Evolutionary conservation across 2,329 filamentous ascomycete species (phyloP), one percentile per base, ranked within the genome.

Genomic region (Nigrospora osmanthi): DNA sequence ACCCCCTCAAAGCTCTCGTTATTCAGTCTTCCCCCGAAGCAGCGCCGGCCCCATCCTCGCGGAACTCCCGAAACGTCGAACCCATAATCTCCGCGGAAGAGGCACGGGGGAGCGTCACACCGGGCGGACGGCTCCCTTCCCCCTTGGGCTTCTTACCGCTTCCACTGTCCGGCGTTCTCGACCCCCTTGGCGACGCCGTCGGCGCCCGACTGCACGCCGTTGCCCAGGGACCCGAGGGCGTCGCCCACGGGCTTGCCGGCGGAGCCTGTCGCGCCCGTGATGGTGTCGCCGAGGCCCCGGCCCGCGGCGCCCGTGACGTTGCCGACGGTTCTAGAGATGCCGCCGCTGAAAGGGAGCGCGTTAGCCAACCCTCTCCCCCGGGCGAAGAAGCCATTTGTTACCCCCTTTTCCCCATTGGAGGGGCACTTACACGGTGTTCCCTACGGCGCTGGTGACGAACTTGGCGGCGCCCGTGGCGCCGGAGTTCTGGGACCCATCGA

Each of bases 241-340:
- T 75, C 68, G 6, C 71, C 72, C n/a, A 75, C 59, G 11, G 70
- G 67, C 51, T 68, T 68, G 6, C 70, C 71, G 13, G 64, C 57
- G 17, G 62, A 69, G 0, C 71, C 71, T 2, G 70, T 68, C 3
- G 67, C 63, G 48, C 65, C 63, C 2, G 59, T 70, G 50, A 74
- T 65, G 15, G 70, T 73, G 53, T 73, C 60, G 30, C 69, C 67
- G 7, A 74, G 35, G 4, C 70, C 70, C 11, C 70, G 65, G 4
- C 63, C 62, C 3, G 66, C 68, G 9, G 71, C 68, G 34, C 71
- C 59, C 2, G 58, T 60, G 9, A 65, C 51, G 47, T 56, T 57
- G 19, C 63, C 63, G 9, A 57, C 55, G 3, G 59, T 63, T 7
- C 60, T 52, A 13, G 54, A 52, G 11, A 64, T 45, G 33, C 60